These are phyloP conservation scores for Gaultheria prostrata DNA, from an alignment of 148 eudicot genomes.

Conservation along the genomic window DNA sequence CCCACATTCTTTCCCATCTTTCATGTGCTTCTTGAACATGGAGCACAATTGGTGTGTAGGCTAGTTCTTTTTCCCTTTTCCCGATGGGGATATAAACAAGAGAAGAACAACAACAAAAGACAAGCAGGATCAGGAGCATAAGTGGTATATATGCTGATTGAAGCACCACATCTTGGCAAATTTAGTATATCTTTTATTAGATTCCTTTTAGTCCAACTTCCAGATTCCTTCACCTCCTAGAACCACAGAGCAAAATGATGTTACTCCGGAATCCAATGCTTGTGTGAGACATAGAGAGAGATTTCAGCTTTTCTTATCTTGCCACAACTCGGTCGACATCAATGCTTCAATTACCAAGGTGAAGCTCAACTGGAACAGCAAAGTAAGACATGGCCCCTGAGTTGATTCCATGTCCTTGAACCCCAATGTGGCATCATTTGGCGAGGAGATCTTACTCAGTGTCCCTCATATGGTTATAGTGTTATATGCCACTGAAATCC, in stretches of 20 bases:
- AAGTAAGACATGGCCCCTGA: neutral
- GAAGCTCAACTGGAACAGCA: neutral
- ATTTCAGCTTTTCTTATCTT: conserved; percentile 2
- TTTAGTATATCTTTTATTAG: neutral
- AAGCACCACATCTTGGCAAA: neutral
- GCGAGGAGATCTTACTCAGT: neutral
- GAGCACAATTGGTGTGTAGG: neutral
- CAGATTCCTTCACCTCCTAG: neutral
- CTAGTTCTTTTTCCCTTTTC: too few species aligned
- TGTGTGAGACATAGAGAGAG: neutral
- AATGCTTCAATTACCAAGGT: conserved; percentile 2
- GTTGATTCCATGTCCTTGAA: neutral
- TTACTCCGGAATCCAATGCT: neutral
- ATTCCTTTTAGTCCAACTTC: neutral
- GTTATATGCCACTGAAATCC: neutral
- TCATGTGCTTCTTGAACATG: neutral
- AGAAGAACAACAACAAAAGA: neutral
- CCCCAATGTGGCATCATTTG: neutral
- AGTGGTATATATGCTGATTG: neutral
- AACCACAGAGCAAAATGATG: neutral
- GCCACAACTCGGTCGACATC: neutral
- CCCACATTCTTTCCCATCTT: neutral
- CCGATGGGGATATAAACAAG: neutral
- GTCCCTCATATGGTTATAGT: neutral
- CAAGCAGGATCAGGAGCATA: neutral